Percentiles rank a stretch among this genome's conserved stretches.
These are phyloP conservation scores for Starmerella sp. DNA, from an alignment of 805 yeast genomes.

Conservation along the genomic window DNA sequence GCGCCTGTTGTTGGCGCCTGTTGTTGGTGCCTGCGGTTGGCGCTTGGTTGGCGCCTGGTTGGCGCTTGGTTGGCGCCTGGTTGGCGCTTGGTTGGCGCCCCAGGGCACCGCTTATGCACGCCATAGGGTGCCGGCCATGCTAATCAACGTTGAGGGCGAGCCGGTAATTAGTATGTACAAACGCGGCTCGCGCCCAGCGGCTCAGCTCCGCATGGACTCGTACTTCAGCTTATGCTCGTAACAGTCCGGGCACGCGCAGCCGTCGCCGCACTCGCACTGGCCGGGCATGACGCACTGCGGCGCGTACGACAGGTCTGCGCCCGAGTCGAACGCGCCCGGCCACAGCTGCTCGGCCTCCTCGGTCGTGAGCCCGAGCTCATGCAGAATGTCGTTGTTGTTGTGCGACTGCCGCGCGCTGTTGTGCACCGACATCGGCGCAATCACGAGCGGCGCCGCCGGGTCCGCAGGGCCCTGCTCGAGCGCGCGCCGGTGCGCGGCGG, in stretches of 20 bases:
- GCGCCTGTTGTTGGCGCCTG: no score
- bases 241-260: conserved; percentile 30
- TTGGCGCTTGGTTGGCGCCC: no score
- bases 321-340: conserved; percentile 20
- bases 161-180: neutral
- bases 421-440: conserved; percentile 29
- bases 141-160: no score
- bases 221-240: conserved; percentile 19
- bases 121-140: no score
- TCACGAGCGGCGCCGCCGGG: conserved; percentile 23
- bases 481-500: neutral
- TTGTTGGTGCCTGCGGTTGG: no score
- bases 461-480: neutral
- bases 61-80: no score
- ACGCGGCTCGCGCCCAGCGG: neutral
- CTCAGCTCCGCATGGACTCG: neutral
- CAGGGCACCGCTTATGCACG: no score
- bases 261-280: conserved; percentile 31
- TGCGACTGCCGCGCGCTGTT: conserved; percentile 1
- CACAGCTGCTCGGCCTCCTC: conserved; percentile 24
- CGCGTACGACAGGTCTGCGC: conserved; percentile 23
- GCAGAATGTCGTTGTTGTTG: conserved; percentile 15
- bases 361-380: conserved; percentile 21
- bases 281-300: conserved; percentile 32
- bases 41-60: no score